Evolutionary conservation across 75 land plant species (phyloP), one percentile per base, ranked within the genome.

Genomic region (Picea glauca): DNA sequence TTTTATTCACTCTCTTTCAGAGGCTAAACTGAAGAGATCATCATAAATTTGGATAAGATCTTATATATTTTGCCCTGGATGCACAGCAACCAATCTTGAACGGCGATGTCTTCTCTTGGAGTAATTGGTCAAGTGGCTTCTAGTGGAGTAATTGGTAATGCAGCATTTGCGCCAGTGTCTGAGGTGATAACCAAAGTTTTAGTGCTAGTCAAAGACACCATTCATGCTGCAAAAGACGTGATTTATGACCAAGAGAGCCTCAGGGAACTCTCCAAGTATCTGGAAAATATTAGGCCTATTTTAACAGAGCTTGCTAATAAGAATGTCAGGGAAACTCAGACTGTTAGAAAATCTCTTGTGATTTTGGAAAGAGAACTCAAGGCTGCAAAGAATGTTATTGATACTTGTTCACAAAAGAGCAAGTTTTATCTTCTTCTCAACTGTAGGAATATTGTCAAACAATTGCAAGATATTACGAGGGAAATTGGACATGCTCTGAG

Each of bases 381-480:
- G 76, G 79, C 33, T 33, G 87, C 92, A 13, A 76, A 85, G 64
- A 72, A 83, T 20, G 82, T 90, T 35, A 80, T 82, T 35, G 15
- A 31, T 4, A 81, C 72, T 3, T 92, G 94, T 76, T 75, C 80
- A 78, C 75, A 78, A 26, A 92, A 75, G 85, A 90, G 82, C 78
- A 83, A 73, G 81, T 61, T 92, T n/a, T 92, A 90, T 80, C 85
- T 90, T 23, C 75, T 92, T n/a, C 62, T 90, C 67, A 85, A 84
- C 72, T 90, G 90, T 62, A 72, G 86, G 67, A 56, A 58, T 43
- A 78, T 90, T 60, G 88, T 84, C 14, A 83, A 77, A 75, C 74
- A 83, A 58, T 60, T 90, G 31, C 85, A 92, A 80, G 85, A 82
- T 15, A 72, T 88, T 30, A 86, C 92, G 4, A 92, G 62, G 31